Evolutionary conservation across 208 protist species (phyloP).

Genomic region (Balamuthia mandrillaris): DNA sequence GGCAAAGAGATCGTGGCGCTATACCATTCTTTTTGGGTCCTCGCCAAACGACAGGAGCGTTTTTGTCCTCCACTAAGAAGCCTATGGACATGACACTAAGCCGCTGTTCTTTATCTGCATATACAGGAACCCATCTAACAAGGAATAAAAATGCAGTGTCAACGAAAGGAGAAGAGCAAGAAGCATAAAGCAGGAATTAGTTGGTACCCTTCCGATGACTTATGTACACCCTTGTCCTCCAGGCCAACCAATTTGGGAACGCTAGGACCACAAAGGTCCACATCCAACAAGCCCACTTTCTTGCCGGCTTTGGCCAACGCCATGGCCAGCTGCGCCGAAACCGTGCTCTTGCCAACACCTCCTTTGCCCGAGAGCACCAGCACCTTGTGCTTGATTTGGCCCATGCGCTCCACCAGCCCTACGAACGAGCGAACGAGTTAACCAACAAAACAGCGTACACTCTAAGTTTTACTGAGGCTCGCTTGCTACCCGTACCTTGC

Average conservation of each 20-base stretch:
- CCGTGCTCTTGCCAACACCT: constrained; percentile 97
- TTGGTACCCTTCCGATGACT: not conserved
- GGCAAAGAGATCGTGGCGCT: not conserved
- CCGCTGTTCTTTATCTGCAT: not conserved
- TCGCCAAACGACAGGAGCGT: constrained; percentile 97
- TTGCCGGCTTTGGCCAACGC: not conserved
- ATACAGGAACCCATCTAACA: not conserved
- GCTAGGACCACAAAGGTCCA: constrained; percentile 98
- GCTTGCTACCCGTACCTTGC: too few species aligned
- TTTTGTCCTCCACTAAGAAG: constrained; percentile 82
- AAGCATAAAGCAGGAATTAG: not conserved
- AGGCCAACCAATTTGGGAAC: constrained; percentile 94
- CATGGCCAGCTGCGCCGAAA: constrained; percentile 90
- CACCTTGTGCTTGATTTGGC: constrained; percentile 75
- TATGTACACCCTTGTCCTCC: constrained; percentile 47
- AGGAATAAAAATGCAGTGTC: not conserved
- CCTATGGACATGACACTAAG: constrained; percentile 64
- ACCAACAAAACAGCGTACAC: too few species aligned
- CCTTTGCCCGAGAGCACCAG: constrained; percentile 98
- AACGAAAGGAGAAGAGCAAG: not conserved
- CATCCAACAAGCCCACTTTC: constrained; percentile 95
- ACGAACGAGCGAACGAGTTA: too few species aligned
- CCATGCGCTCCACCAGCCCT: not conserved
- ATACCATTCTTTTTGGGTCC: constrained; percentile 90
- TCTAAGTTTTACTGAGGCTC: too few species aligned